Base-by-base conservation (phyloP, 1,284 basidiomycete species). In the Peniophora sp. region DNA sequence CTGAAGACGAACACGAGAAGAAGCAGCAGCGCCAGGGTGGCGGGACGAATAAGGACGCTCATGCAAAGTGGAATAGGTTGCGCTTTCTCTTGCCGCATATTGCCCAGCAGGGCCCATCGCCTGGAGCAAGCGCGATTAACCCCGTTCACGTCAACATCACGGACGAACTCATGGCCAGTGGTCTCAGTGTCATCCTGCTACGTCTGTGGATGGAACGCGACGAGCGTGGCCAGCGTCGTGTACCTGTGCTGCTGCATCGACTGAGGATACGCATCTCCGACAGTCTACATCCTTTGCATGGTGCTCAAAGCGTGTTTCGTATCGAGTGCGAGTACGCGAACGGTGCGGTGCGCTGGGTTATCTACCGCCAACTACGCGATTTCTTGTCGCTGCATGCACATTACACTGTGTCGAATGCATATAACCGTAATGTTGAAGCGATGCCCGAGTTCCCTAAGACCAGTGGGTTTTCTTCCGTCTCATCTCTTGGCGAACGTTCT, bases 251-350 rank as follows among this genome's bases (percentile, higher is more conserved):
- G 23, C 78, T 98, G 55, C 93, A 96, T 62, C 83, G 92, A 46
- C 71, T 97, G 27, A 83, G 86, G 49, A 84, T 95, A 52, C 81
- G 86, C 9, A 79, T 96, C 51, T 91, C 85, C 60, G 92, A 95
- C 67, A 90, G 89, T 56, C 66, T 96, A 48, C 84, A 95, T 67
- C 87, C 91, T 2, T 71, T 89, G 56, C 79, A 90, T 60, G 79
- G 81, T 27, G 74, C 82, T 49, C 91, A 89, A 61, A 82, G 89
- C 3, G 83, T 94, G 2, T 97, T 95, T 66, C 81, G 92, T 17
- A 93, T 97, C 58, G 93, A 97, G 67, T 96, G 95, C 68, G 92
- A 97, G 68, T 98, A 99, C 63, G 96, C 92, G 1, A 94, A 97
- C 58, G 92, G 92, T n/a, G 85, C 86, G 2, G 85, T 88, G 52